Evolutionary conservation across 2,329 filamentous ascomycete species (phyloP), one percentile per base, ranked within the genome.

Genomic region (Achaetomium macrosporum): DNA sequence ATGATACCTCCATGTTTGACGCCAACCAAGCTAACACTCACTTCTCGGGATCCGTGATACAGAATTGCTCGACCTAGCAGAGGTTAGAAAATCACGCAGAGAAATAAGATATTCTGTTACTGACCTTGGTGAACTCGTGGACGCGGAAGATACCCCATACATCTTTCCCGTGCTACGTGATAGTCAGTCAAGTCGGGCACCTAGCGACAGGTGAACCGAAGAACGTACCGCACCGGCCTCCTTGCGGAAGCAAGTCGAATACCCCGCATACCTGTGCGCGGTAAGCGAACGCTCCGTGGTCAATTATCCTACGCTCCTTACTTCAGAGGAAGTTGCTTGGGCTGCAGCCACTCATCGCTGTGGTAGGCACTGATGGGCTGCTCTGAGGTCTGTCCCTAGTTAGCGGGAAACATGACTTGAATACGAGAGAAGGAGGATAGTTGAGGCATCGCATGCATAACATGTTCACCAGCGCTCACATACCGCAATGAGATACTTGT

Each of bases 111-210:
- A 12, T n/a, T 7, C 2, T 31, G 12, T 47, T 11, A 47, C 64
- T 58, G 58, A 83, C 85, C 81, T 95, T 96, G 71, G 97, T 92
- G 65, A 97, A 99, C 70, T 99, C 92, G 70, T 99, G 93, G 29
- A 97, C 91, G 59, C 93, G 86, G 81, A 96, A 99, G 57, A 97
- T 90, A 52, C 93, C 93, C 93, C 93, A 99, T 1, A 92, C 92
- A 69, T 99, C 64, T 49, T 63, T 66, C 40, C 67, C 87, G 66
- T 93, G 92, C 57, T 60, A n/a, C 16, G 1, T n/a, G 5, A 17
- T n/a, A 10, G 44, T 57, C 15, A 57, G 54, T n/a, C 3, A 33
- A 20, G n/a, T 17, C 3, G 2, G 0, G 4, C 12, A 20, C n/a
- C 10, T 6, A 25, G 8, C 15, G 16, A 17, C 3, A 16, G 1